Evolutionary conservation across 2,329 filamentous ascomycete species (phyloP), one percentile per base, ranked within the genome.

Genomic region (Penicillium sp.): DNA sequence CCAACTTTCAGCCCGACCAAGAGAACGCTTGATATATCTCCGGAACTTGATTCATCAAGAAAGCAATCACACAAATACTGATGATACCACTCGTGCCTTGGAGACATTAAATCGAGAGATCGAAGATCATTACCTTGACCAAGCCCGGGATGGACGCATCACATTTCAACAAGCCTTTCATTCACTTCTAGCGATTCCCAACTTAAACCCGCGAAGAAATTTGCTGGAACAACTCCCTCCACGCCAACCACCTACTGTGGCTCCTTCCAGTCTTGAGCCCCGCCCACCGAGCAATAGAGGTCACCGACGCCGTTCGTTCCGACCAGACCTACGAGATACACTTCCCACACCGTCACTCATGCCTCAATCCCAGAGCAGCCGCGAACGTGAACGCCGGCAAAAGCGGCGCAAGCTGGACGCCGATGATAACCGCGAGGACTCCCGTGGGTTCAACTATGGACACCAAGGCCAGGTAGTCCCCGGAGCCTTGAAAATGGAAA

Each of bases 381-480:
- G 85, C 54, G 46, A 49, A 19, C 46, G 46, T 14, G 46, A 35
- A n/a, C 48, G 48, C 22, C 31, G 48, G 16, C 48, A 76, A 49
- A 92, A 92, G 73, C 84, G 89, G 46, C 83, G 89, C 60, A 91
- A 90, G 71, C 73, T 91, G 37, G 88, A 90, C 65, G 80, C 84
- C 1, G 87, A 90, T 60, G 81, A 81, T 47, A 74, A 80, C 14
- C 74, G 79, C 26, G 73, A 78, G 58, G 75, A 72, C 4, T 63
- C 70, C n/a, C 70, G 68, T 58, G 84, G 82, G 2, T 90, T 93
- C 70, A 87, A 84, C 60, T 98, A 97, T 72, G 93, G 93, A 22
- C 87, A 87, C 67, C 91, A 89, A 72, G 93, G 93, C 19, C 93
- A 96, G 74, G 89, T 96, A 16, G 90, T 95, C 58, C 85, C 91